Evolutionary conservation across 257 asterid species (phyloP).

Genomic region (Parsonsia alboflavescens): DNA sequence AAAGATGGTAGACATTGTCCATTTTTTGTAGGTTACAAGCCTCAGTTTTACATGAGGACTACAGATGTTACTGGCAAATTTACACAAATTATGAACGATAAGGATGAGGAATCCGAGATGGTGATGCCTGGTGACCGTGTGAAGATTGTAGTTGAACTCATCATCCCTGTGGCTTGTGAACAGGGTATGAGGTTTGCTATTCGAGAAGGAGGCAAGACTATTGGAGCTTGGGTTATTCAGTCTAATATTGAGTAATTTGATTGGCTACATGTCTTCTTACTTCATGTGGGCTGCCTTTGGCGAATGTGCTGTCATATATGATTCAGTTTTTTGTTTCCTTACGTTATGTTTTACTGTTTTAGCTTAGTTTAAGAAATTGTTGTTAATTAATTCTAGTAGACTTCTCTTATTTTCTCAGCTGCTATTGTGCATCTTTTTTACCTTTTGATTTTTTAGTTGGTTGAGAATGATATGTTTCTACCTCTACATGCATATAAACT

Average conservation of each 20-base stretch:
- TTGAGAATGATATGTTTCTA: conserved; percentile 9
- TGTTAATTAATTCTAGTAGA: conserved; percentile 30
- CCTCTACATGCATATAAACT: background rate
- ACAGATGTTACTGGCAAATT: conserved; percentile 71
- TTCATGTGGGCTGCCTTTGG: conserved; percentile 23
- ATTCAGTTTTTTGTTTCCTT: conserved; percentile 31
- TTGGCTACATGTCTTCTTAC: background rate
- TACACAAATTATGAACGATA: conserved; percentile 36
- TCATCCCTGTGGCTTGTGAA: conserved; percentile 89
- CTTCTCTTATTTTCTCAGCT: conserved; percentile 4
- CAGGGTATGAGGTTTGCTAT: conserved; percentile 98
- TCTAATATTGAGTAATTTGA: conserved; percentile 60
- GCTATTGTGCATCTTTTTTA: background rate
- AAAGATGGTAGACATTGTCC: conserved; percentile 99
- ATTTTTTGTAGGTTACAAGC: conserved; percentile 83
- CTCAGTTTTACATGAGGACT: conserved; percentile 98
- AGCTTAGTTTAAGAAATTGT: conserved; percentile 36
- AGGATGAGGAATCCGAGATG: conserved; percentile 85
- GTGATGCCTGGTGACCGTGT: conserved; percentile 97
- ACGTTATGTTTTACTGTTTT: conserved; percentile 27
- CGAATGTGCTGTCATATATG: conserved; percentile 34
- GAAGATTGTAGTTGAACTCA: conserved; percentile 92
- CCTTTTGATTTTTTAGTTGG: background rate
- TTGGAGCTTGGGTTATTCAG: conserved; percentile 90
- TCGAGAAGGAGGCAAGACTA: conserved; percentile 94